phyloP scores from a whole-genome alignment of 2,329 filamentous ascomycete species.

The Ciborinia camelliae region DNA sequence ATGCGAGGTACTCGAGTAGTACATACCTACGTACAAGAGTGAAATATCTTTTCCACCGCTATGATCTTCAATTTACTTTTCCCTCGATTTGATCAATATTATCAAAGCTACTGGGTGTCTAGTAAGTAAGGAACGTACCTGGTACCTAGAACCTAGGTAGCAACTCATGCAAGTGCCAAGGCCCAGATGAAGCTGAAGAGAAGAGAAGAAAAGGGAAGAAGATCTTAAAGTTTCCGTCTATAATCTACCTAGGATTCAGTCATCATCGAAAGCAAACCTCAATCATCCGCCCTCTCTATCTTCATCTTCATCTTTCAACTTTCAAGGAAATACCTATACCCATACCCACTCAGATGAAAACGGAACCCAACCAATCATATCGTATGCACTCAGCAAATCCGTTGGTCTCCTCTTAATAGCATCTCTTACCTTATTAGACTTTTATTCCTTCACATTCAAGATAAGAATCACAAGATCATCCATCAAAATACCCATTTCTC shows the following conservation, averaged over 20 bases:
- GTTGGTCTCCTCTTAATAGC: not conserved
- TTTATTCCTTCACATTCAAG: not conserved
- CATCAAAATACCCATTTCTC: not conserved
- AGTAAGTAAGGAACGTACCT: no score
- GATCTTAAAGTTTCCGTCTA: not conserved
- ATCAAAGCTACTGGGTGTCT: slow-evolving; percentile 2
- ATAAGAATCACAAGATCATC: not conserved
- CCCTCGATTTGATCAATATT: no score
- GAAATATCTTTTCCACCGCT: not conserved
- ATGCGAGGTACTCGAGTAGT: no score
- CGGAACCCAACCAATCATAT: not conserved
- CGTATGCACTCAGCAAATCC: not conserved
- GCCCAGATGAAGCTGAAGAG: not conserved
- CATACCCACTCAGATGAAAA: no score
- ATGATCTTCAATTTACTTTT: not conserved
- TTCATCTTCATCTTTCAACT: not conserved
- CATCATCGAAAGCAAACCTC: not conserved
- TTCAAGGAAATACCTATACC: not conserved
- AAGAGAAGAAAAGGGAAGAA: not conserved
- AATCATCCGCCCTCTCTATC: not conserved
- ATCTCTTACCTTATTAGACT: not conserved
- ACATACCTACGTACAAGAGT: not conserved
- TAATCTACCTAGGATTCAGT: not conserved
- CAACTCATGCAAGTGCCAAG: slow-evolving; percentile 5
- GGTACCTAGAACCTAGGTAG: no score